phyloP scores from a whole-genome alignment of 2,329 filamentous ascomycete genomes.

The Dendryphion nanum region DNA sequence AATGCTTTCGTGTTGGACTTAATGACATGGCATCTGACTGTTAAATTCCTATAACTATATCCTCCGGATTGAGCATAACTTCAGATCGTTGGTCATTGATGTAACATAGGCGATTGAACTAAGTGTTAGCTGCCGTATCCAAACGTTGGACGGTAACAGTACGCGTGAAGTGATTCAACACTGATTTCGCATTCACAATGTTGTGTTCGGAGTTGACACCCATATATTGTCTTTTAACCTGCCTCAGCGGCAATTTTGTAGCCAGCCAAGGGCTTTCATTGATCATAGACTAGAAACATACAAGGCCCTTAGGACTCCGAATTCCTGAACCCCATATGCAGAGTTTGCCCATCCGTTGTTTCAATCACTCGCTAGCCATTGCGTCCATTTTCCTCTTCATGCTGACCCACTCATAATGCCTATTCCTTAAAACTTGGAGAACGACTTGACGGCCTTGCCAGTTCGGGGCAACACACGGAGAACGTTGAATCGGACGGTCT shows the following conservation, averaged over 20 bases:
- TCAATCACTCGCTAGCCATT: slow-evolving; percentile 24
- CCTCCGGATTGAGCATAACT: too few relatives aligned
- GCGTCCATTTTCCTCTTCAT: slow-evolving; percentile 1
- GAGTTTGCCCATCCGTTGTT: slow-evolving; percentile 36
- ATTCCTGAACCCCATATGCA: slow-evolving; percentile 41
- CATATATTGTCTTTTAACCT: slow-evolving; percentile 38
- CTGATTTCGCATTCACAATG: too few relatives aligned
- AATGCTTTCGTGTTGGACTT: too few relatives aligned
- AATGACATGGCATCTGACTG: too few relatives aligned
- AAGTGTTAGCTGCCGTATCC: too few relatives aligned
- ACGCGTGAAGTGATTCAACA: too few relatives aligned
- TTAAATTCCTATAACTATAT: too few relatives aligned
- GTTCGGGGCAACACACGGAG: slow-evolving; percentile 97
- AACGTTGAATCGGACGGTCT: slow-evolving; percentile 99
- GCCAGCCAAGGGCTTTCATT: slow-evolving; percentile 40
- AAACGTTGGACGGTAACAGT: too few relatives aligned
- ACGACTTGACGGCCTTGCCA: slow-evolving; percentile 95
- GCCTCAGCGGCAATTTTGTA: slow-evolving; percentile 33
- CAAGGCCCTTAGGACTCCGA: slow-evolving; percentile 40
- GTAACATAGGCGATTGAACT: too few relatives aligned
- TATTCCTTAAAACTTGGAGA: slow-evolving; percentile 83
- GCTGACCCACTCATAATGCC: not conserved
- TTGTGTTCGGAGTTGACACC: too few relatives aligned
- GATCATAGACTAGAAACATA: slow-evolving; percentile 42
- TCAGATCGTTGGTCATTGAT: too few relatives aligned